Evolutionary conservation across 805 yeast genomes (phyloP).

Genomic region (Barnettozyma sucrosica): DNA sequence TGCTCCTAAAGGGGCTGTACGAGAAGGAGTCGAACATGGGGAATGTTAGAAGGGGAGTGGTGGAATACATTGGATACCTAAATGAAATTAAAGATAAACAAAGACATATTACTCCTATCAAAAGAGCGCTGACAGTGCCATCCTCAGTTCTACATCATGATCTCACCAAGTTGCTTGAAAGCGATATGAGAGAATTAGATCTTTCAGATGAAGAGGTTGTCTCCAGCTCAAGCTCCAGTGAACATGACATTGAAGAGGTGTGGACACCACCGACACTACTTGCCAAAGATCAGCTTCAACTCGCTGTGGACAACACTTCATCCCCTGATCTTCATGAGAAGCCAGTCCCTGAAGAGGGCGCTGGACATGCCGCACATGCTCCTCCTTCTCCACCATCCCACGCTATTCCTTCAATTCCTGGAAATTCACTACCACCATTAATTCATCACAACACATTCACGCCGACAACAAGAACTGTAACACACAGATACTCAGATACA

Average conservation of each 20-base stretch:
- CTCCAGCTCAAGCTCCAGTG: constrained; percentile 2
- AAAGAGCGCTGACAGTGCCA: constrained; percentile 32
- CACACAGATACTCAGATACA: background rate
- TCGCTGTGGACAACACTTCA: constrained; percentile 25
- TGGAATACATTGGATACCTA: constrained; percentile 28
- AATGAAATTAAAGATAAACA: constrained; percentile 15
- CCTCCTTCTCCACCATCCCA: constrained; percentile 9
- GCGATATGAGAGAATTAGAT: background rate
- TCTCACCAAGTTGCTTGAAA: constrained; percentile 10
- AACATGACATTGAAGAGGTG: constrained; percentile 21
- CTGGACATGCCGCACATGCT: constrained; percentile 10
- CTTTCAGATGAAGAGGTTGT: constrained; percentile 2
- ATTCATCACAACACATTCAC: background rate
- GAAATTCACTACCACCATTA: background rate
- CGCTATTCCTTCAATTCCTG: background rate
- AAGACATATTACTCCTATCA: constrained; percentile 4
- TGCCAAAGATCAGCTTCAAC: constrained; percentile 34
- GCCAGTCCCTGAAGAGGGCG: background rate
- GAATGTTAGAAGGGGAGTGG: constrained; percentile 33
- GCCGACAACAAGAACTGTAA: background rate
- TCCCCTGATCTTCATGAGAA: constrained; percentile 7
- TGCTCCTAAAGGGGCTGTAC: constrained; percentile 30
- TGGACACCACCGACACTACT: constrained; percentile 36
- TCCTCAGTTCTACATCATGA: constrained; percentile 15
- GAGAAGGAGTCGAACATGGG: constrained; percentile 35